These are phyloP conservation scores for Camellia japonica DNA, from an alignment of 148 eudicot species.

Conservation along the genomic window DNA sequence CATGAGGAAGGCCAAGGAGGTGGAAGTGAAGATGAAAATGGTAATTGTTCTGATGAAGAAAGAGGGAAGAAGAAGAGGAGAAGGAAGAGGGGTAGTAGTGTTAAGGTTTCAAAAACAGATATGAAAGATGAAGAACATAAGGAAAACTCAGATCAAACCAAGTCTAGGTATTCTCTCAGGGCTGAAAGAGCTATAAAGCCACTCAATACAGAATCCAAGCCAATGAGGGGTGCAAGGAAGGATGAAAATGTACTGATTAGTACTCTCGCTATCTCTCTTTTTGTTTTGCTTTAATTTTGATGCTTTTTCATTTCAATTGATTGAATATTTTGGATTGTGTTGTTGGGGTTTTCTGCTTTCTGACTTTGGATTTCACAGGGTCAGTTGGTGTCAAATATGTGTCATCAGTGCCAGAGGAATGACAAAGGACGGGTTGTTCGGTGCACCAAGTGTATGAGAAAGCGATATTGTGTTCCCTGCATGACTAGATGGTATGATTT, in stretches of 20 bases:
- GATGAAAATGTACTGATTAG: neutral
- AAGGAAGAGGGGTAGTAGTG: neutral
- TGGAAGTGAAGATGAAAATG: neutral
- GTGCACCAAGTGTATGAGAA: conserved; percentile 38
- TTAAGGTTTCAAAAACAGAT: neutral
- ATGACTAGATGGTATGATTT: conserved; percentile 30
- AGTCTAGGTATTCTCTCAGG: neutral
- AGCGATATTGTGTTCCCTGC: conserved; percentile 45
- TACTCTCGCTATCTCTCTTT: neutral
- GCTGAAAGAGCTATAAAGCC: neutral
- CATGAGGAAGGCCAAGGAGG: neutral
- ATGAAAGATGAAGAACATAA: neutral
- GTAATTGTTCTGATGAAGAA: neutral
- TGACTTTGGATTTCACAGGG: conserved; percentile 25
- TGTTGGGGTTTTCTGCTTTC: neutral
- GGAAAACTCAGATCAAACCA: neutral
- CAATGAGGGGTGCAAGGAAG: neutral
- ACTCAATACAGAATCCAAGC: neutral
- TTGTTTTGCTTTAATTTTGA: neutral
- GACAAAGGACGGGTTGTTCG: conserved; percentile 48
- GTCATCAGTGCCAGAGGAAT: conserved; percentile 63
- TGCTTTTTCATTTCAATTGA: neutral
- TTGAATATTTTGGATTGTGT: neutral
- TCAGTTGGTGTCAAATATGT: conserved; percentile 35
- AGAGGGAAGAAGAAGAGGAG: neutral